Evolutionary conservation across 331 rosid genomes (phyloP).

Genomic region (Quercus tomentella): DNA sequence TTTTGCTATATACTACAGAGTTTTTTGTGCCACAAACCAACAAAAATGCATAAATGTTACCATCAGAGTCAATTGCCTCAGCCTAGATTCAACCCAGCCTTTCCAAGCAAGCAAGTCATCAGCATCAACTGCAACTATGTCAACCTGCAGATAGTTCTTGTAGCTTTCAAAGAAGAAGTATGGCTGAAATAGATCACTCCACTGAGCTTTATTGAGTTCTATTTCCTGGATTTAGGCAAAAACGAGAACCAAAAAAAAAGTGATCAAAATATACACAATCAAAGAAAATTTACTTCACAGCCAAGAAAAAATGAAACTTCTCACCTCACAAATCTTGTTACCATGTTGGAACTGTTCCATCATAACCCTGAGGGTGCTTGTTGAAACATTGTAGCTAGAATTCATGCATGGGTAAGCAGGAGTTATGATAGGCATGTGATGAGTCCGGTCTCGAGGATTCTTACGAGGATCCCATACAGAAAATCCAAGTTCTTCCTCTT

Average conservation of each 20-base stretch:
- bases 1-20: neutral
- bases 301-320: neutral
- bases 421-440: slow-evolving; percentile 74
- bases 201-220: slow-evolving; percentile 59
- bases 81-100: slow-evolving; percentile 98
- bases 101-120: slow-evolving; percentile 89
- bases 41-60: slow-evolving; percentile 22
- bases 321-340: slow-evolving; percentile 50
- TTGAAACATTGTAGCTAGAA: slow-evolving; percentile 71
- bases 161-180: slow-evolving; percentile 81
- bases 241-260: neutral
- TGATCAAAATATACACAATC: neutral
- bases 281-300: neutral
- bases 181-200: slow-evolving; percentile 81
- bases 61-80: slow-evolving; percentile 85
- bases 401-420: slow-evolving; percentile 82
- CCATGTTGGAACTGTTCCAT: slow-evolving; percentile 63
- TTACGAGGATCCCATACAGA: slow-evolving; percentile 73
- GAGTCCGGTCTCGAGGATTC: slow-evolving; percentile 61
- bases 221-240: slow-evolving; percentile 51
- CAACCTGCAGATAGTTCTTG: slow-evolving; percentile 88
- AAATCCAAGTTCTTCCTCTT: slow-evolving; percentile 62
- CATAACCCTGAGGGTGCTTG: slow-evolving; percentile 67
- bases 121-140: slow-evolving; percentile 72
- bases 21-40: neutral